Evolutionary conservation across 2,329 filamentous ascomycete genomes (phyloP).

Genomic region (Stemphylium lycopersici): DNA sequence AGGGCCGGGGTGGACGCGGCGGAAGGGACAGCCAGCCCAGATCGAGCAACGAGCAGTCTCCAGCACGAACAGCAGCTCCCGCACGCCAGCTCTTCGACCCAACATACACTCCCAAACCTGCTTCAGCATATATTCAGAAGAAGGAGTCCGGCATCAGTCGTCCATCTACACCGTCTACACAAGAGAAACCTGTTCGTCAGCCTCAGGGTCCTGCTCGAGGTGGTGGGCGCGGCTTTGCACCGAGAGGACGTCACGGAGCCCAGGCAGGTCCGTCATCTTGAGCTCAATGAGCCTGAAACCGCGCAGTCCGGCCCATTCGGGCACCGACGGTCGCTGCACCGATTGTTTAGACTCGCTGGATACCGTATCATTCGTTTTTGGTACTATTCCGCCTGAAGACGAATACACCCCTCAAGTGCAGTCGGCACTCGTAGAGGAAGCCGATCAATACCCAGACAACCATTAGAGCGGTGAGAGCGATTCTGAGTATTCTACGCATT

Average conservation of each 20-base stretch:
- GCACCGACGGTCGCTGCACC: too few relatives aligned
- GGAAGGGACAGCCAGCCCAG: conserved; percentile 48
- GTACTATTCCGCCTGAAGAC: too few relatives aligned
- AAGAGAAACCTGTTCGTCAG: conserved; percentile 72
- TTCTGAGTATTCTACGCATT: too few relatives aligned
- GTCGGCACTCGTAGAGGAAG: too few relatives aligned
- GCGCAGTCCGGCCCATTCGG: too few relatives aligned
- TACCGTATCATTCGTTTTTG: too few relatives aligned
- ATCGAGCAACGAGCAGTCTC: conserved; percentile 46
- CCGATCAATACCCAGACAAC: too few relatives aligned
- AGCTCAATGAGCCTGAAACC: not conserved
- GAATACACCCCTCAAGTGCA: too few relatives aligned
- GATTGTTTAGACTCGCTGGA: too few relatives aligned
- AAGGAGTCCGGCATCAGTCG: conserved; percentile 54
- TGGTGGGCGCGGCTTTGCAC: conserved; percentile 77
- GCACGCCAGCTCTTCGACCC: conserved; percentile 78
- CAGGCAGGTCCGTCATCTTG: conserved; percentile 27
- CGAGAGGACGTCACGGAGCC: conserved; percentile 56
- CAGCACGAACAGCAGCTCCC: conserved; percentile 33
- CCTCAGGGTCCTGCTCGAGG: conserved; percentile 78
- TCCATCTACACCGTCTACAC: conserved; percentile 62
- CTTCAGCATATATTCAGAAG: conserved; percentile 55
- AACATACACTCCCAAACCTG: conserved; percentile 69
- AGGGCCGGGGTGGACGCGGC: conserved; percentile 42
- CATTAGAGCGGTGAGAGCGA: too few relatives aligned